Base-by-base conservation (phyloP, 805 yeast genomes). In the Nakazawaea siamensis region DNA sequence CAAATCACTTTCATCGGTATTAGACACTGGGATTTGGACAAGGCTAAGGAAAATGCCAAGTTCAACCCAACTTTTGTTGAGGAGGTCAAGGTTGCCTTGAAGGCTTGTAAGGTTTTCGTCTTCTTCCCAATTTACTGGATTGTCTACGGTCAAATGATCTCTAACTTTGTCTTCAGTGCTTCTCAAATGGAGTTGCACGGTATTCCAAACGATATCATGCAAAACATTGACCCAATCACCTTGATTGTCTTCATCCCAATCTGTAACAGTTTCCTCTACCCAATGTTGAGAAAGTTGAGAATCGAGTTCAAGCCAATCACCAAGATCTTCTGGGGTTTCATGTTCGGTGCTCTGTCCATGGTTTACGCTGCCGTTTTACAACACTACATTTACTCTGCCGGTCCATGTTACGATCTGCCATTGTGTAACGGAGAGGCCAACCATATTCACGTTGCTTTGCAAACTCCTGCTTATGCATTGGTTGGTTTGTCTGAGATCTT, bases 231-330 rank as follows among this genome's bases (percentile, higher is more conserved):
- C 57, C 81, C 92, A 19, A 61, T 83, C 47, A 78, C 85, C 26
- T 70, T 83, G 46, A 79, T 83, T 46, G 62, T 83, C n/a, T 76
- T 80, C 55, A 79, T 83, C 44, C 94, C 94, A 39, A 64, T 82
- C 45, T 68, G 69, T 56, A 85, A 82, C 54, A 57, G 66, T 40
- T 46, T 65, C n/a, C 38, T 79, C 11, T 82, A 71, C 56, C 81
- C 81, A 31, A 39, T 53, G 26, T 54, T 75, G 42, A 65, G 75
- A 52, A 61, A 47, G 44, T 40, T 60, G 34, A 62, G 71, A 18
- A 34, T 76, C 53, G 66, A 69, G 15, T 72, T 81, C 60, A 73
- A 66, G 51, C 87, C 92, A 27, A 73, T 81, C 47, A 70, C 86
- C 39, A 75, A 83, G 53, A 82, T 83, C 43, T 66, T 69, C 54